phyloP scores from a whole-genome alignment of 2,329 filamentous ascomycete genomes.

The Sclerotinia trifoliorum region DNA sequence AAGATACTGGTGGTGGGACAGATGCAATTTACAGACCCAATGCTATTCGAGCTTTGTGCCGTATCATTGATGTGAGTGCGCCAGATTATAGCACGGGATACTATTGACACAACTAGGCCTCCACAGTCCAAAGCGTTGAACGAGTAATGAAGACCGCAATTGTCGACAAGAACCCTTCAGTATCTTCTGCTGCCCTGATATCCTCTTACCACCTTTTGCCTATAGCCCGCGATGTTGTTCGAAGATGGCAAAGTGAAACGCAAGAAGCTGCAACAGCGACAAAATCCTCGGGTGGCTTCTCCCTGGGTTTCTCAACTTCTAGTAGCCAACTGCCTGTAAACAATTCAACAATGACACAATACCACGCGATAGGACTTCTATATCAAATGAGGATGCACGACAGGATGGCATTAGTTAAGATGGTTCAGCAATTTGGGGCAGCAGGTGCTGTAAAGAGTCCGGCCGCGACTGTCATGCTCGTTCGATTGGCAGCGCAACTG shows the following conservation, averaged over 20 bases:
- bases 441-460: constrained; percentile 93
- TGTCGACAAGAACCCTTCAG: constrained; percentile 97
- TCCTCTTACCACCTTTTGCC: constrained; percentile 97
- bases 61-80: constrained; percentile 84
- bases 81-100: constrained; percentile 25
- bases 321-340: constrained; percentile 73
- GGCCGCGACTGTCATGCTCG: constrained; percentile 86
- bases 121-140: constrained; percentile 96
- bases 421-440: constrained; percentile 98
- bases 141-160: constrained; percentile 98
- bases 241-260: constrained; percentile 97
- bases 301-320: constrained; percentile 85
- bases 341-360: constrained; percentile 97
- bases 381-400: constrained; percentile 98
- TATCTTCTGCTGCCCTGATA: constrained; percentile 91
- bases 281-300: constrained; percentile 88
- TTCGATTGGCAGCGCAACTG: constrained; percentile 87
- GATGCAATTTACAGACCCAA: constrained; percentile 94
- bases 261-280: constrained; percentile 90
- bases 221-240: constrained; percentile 90
- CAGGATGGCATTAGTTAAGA: constrained; percentile 97
- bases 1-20: constrained; percentile 93
- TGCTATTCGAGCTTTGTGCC: constrained; percentile 90
- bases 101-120: constrained; percentile 57
- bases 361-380: constrained; percentile 93